These are phyloP conservation scores for Aspergillus brunneoviolaceus DNA, from an alignment of 2,329 filamentous ascomycete species.

Conservation along the genomic window DNA sequence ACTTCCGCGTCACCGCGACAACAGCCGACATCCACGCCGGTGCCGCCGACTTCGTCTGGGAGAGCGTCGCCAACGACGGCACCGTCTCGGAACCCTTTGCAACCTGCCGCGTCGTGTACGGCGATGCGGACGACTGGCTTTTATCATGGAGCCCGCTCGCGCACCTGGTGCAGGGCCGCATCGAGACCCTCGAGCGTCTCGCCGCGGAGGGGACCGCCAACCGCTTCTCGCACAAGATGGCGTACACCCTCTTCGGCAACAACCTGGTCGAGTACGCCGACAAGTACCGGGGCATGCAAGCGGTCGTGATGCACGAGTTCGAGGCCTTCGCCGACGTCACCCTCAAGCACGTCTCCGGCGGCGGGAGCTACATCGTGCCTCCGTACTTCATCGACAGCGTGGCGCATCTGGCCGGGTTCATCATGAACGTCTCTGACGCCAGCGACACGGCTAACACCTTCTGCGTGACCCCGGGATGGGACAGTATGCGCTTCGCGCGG, in stretches of 20 bases:
- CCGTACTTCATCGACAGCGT: constrained; percentile 15
- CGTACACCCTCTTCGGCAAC: constrained; percentile 33
- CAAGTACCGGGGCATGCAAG: constrained; percentile 34
- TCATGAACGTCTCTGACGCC: constrained; percentile 12
- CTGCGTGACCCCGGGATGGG: constrained; percentile 12
- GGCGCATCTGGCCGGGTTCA: constrained; percentile 11
- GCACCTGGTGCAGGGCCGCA: constrained; percentile 24
- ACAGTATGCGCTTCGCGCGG: constrained; percentile 25
- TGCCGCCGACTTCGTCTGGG: constrained; percentile 4
- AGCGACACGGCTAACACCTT: constrained; percentile 7
- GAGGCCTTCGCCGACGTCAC: constrained; percentile 34
- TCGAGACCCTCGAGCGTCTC: constrained; percentile 26
- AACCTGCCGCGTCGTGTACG: constrained; percentile 15
- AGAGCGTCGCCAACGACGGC: constrained; percentile 7
- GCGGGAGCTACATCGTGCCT: constrained; percentile 28
- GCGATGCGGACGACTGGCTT: constrained; percentile 17
- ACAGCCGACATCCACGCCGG: constrained; percentile 6
- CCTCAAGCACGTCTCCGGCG: constrained; percentile 18
- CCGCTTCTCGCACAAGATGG: constrained; percentile 32
- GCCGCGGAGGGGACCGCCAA: constrained; percentile 28
- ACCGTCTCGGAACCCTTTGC: constrained; percentile 14
- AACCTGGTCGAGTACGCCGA: constrained; percentile 30
- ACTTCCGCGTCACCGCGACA: constrained; percentile 7
- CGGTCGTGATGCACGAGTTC: constrained; percentile 28
- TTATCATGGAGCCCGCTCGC: constrained; percentile 20